Evolutionary conservation across 805 yeast species (phyloP), one percentile per base, ranked within the genome.

Genomic region (Ogataea henricii): DNA sequence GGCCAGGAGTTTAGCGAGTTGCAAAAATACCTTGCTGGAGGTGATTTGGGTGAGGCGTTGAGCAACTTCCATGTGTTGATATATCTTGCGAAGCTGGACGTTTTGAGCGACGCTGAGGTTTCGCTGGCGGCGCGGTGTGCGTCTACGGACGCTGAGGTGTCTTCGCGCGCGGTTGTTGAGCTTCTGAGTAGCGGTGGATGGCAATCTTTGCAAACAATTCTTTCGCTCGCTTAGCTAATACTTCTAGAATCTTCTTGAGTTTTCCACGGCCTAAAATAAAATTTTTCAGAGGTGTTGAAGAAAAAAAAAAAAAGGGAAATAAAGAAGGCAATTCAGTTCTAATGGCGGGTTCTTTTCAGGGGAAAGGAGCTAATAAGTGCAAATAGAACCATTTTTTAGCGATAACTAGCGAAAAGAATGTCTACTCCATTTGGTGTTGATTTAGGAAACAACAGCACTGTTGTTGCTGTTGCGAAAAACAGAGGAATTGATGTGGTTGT

Each of bases 401-500:
- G 13, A 37, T 6, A 37, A 37, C 9, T 25, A 37, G 36, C 48
- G 37, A 34, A 39, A 46, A 60, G 52, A 35, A 90, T 89, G 96
- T 87, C 96, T 72, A 80, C 85, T 68, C 96, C 96, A 73, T 87
- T 91, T 66, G 99, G 99, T 78, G 85, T 94, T 72, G 99, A 94
- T 82, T 86, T 94, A 69, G 99, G 99, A 76, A 90, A 90, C 77
- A 79, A 82, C 78, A 87, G 81, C 79, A 83, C 96, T 56, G 97
- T 92, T 60, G 81, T 92, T 68, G 98, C 96, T 36, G 86, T 96
- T 68, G 99, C 99, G 55, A 87, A 92, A 71, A 94, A 92, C 83
- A 85, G 98, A 78, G 98, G 98, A 67, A 94, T 94, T 67, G 99
- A 94, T 72, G 85, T 94, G 64, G 89, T 94, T 64, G 98, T 94